Base-by-base conservation (phyloP, 2,329 filamentous ascomycete species). In the Colletotrichum salicis region DNA sequence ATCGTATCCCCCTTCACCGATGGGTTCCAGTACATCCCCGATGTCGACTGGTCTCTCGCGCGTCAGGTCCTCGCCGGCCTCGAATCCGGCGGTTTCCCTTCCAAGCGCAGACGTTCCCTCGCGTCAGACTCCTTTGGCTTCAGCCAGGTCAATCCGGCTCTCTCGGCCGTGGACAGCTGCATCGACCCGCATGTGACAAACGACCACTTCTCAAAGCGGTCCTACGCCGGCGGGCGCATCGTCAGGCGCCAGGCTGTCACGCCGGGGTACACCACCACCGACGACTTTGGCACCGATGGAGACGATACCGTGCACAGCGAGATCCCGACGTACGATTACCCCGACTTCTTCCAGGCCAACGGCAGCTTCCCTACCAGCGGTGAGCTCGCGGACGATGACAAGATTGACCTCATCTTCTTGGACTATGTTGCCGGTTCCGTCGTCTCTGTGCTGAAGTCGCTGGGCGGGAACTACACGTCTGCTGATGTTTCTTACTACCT, bases 1-100 rank as follows among this genome's bases (percentile, higher is more conserved):
- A 89, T 90, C 73, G 86, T 89, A 0, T 87, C 86, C 0, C 88
- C 88, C 0, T 90, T 90, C 77, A 77, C 78, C 5, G 86, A 90
- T 60, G 79, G 82, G 1, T 89, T 90, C 77, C 79, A 86, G 48
- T 90, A 86, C 75, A 82, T 90, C 35, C 81, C 86, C 0, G 82
- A 87, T 35, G 87, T 90, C 5, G 85, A 86, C 0, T 89, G 85
- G 75, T 79, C 58, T 4, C 22, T 64, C 0, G 74, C 71, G 10
- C 24, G 33, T 4, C 67, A 66, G 13, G 56, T 70, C 15, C 35
- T 35, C 3, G 11, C 22, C 4, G 56, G 35, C 4, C 1, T 70
- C 24, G 67, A 70, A 27, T 70, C 67, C 0, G 67, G 67, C 24
- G 54, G 37, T 0, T 70, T 48, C 33, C 67, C 67, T 5, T 70